phyloP scores from a whole-genome alignment of 2,329 filamentous ascomycete species.

The Rhinocladiella mackenziei region DNA sequence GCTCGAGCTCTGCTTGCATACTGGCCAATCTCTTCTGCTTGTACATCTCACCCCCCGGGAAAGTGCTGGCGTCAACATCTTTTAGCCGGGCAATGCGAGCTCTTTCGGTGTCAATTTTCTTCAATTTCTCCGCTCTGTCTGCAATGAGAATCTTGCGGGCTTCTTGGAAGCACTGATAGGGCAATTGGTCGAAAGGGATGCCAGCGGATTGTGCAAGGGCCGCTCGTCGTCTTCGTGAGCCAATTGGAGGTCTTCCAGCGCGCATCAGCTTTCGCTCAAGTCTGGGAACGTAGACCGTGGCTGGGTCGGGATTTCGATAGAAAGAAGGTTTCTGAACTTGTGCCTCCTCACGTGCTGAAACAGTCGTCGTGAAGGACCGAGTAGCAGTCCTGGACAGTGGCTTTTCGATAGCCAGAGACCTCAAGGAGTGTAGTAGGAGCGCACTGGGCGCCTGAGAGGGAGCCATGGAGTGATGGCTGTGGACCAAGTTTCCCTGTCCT shows the following conservation, averaged over 20 bases:
- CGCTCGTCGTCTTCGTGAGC: slow-evolving; percentile 77
- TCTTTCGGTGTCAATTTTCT: slow-evolving; percentile 64
- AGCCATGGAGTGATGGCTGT: slow-evolving; percentile 18
- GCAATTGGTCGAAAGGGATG: slow-evolving; percentile 86
- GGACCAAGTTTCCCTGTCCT: too few relatives aligned
- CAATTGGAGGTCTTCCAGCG: slow-evolving; percentile 67
- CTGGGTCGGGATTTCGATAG: slow-evolving; percentile 54
- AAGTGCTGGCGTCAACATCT: slow-evolving; percentile 52
- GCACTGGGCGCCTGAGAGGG: slow-evolving; percentile 27
- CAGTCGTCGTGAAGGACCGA: slow-evolving; percentile 18
- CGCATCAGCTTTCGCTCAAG: slow-evolving; percentile 66
- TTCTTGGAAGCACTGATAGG: slow-evolving; percentile 97
- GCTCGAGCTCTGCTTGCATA: slow-evolving; percentile 68
- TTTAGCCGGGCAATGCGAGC: slow-evolving; percentile 65
- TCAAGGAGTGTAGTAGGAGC: slow-evolving; percentile 25
- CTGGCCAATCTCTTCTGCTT: slow-evolving; percentile 66
- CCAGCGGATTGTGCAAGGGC: slow-evolving; percentile 62
- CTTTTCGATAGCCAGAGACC: slow-evolving; percentile 16
- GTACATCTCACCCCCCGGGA: slow-evolving; percentile 59
- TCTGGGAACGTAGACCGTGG: slow-evolving; percentile 60
- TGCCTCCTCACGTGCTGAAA: slow-evolving; percentile 31
- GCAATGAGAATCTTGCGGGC: slow-evolving; percentile 75
- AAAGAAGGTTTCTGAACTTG: slow-evolving; percentile 39
- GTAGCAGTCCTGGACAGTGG: slow-evolving; percentile 1
- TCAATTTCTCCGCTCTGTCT: slow-evolving; percentile 77